A percentile compares a stretch with the other conserved stretches of the same genome.
phyloP scores from a whole-genome alignment of 139 green algal species.

The Chlorella sp. region DNA sequence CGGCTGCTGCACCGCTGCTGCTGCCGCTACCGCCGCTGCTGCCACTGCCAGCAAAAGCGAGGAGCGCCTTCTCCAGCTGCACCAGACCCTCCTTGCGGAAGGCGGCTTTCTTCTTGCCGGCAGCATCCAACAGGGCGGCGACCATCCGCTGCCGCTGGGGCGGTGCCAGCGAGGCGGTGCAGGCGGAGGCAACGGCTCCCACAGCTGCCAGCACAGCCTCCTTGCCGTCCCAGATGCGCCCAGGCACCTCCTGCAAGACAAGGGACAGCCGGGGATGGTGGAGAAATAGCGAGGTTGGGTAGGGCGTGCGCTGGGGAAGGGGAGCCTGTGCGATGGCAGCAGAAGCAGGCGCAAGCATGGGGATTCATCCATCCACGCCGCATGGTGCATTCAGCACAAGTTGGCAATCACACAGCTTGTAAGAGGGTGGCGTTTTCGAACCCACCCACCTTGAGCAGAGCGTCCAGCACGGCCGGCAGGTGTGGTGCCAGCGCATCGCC shows the following conservation, averaged over 20 bases:
- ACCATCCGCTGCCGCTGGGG: constrained; percentile 11
- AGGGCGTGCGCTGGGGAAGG: no score
- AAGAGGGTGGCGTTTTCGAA: no score
- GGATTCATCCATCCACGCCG: no score
- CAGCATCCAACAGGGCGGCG: constrained; percentile 41
- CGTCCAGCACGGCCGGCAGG: constrained; percentile 12
- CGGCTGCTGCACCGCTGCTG: not conserved
- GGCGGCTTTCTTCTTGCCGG: constrained; percentile 35
- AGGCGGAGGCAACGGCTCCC: constrained; percentile 41
- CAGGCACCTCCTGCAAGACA: constrained; percentile 48
- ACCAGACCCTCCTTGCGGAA: constrained; percentile 43
- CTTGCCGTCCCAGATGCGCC: constrained; percentile 86
- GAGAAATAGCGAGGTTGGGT: no score
- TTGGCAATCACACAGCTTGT: no score
- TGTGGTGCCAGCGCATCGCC: constrained; percentile 52
- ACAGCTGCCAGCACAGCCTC: constrained; percentile 66
- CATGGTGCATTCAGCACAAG: no score
- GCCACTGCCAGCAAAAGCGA: not conserved
- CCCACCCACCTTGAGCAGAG: constrained; percentile 46
- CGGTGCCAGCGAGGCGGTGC: not conserved
- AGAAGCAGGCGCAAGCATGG: no score
- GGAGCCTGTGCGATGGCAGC: no score
- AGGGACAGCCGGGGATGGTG: no score
- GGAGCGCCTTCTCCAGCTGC: constrained; percentile 41
- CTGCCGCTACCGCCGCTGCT: not conserved